Evolutionary conservation across 2,329 filamentous ascomycete species (phyloP).

Genomic region (Gnomoniopsis sp.): DNA sequence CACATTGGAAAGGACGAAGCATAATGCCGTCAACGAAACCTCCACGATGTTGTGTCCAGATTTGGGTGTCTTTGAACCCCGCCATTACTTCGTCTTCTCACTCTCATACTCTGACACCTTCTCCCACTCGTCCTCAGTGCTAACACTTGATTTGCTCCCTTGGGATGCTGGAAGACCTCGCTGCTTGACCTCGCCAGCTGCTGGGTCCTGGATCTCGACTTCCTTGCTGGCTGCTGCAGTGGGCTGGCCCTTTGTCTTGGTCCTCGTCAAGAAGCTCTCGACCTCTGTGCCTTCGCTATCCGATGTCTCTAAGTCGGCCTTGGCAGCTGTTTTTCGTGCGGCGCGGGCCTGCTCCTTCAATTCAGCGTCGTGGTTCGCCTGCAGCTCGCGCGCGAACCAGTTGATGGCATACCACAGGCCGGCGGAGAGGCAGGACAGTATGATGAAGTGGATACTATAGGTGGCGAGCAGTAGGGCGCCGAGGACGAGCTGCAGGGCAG

Average conservation of each 20-base stretch:
- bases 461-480: slow-evolving; percentile 74
- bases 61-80: not conserved
- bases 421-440: slow-evolving; percentile 74
- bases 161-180: slow-evolving; percentile 33
- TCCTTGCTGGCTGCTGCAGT: slow-evolving; percentile 35
- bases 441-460: slow-evolving; percentile 81
- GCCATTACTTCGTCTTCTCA: slow-evolving; percentile 49
- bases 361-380: slow-evolving; percentile 41
- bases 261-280: slow-evolving; percentile 30
- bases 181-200: slow-evolving; percentile 46
- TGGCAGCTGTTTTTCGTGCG: slow-evolving; percentile 33
- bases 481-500: slow-evolving; percentile 76
- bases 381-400: slow-evolving; percentile 80
- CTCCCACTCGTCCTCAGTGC: slow-evolving; percentile 97
- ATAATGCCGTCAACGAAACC: not conserved
- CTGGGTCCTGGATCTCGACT: slow-evolving; percentile 39
- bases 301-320: slow-evolving; percentile 32
- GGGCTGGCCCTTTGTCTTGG: slow-evolving; percentile 17
- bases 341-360: slow-evolving; percentile 39
- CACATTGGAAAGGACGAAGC: not conserved
- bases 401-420: slow-evolving; percentile 93
- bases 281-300: slow-evolving; percentile 52
- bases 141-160: slow-evolving; percentile 55
- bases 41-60: not conserved
- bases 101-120: slow-evolving; percentile 76